These are phyloP conservation scores for Colletotrichum neosansevieriae DNA, from an alignment of 2,329 filamentous ascomycete genomes.

Conservation along the genomic window DNA sequence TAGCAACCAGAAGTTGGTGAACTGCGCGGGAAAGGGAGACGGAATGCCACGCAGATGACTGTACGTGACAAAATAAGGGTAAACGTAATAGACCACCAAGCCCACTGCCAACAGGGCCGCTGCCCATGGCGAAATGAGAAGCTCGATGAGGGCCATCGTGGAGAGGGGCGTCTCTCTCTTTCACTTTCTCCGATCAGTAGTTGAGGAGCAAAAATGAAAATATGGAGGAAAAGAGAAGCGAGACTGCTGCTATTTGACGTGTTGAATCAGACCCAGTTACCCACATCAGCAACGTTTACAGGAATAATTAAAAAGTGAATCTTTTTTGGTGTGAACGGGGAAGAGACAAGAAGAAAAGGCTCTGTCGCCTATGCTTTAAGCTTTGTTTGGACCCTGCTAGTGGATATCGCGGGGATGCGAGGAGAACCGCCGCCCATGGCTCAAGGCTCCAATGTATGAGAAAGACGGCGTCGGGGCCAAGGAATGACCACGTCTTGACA, in stretches of 20 bases:
- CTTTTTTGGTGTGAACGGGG: background rate
- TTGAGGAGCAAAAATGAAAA: background rate
- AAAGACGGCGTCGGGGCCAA: slow-evolving; percentile 11
- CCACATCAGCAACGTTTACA: slow-evolving; percentile 9
- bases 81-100: slow-evolving; percentile 49
- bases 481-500: slow-evolving; percentile 7
- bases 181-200: background rate
- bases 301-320: slow-evolving; percentile 1
- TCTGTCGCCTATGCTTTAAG: slow-evolving; percentile 19
- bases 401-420: slow-evolving; percentile 31
- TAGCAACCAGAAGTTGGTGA: slow-evolving; percentile 86
- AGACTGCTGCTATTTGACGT: background rate
- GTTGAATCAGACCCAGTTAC: background rate
- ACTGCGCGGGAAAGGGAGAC: slow-evolving; percentile 71
- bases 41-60: slow-evolving; percentile 66
- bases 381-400: slow-evolving; percentile 20
- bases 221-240: background rate
- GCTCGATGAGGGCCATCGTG: slow-evolving; percentile 32
- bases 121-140: slow-evolving; percentile 37
- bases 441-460: slow-evolving; percentile 10
- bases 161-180: background rate
- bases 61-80: slow-evolving; percentile 70
- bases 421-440: background rate
- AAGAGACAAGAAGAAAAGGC: slow-evolving; percentile 2
- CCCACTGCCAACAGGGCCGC: slow-evolving; percentile 25